Evolutionary conservation across 192 early-diverging fungal genomes (phyloP), one percentile per base, ranked within the genome.

Genomic region (Podila minutissima): DNA sequence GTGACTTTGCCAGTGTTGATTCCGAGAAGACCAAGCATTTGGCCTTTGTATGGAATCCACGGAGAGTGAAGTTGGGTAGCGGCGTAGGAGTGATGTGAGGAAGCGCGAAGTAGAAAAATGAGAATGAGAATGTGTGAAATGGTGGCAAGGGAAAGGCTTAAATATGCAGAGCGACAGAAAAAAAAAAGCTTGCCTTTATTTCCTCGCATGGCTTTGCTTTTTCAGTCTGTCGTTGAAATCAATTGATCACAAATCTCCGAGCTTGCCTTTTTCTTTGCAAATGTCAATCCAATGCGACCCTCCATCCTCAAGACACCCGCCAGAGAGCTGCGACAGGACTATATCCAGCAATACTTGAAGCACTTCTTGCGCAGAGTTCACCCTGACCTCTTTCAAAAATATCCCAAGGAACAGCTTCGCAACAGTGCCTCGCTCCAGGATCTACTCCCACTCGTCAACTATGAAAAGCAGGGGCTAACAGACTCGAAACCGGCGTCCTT

Each of bases 11-110:
- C 66, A 48, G 77, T 81, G 37, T 62, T 67, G 65, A 81, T 71
- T 65, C 77, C 77, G 57, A 81, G 77, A 61, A 81, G 70, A 66
- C 77, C 77, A 33, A 81, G 77, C 77, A 81, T 81, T 55, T 55
- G 20, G 53, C 53, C 24, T 55, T 55, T 55, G 20, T 55, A 26
- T 55, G 20, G 24, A 55, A 46, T 46, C 41, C 41, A 46, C 41
- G 41, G 15, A 46, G 41, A 46, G 41, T 46, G 41, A 46, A 8
- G 13, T 12, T 15, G 15, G 41, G 41, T 46, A 15, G 15, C 2
- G 41, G 13, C 15, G 3, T 46, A 46, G 9, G 12, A 41, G 15
- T 46, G 41, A 46, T 17, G 41, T 46, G 4, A 4, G 15, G 41
- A 46, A 46, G 41, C 3, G 15, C 41, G 15, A 41, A 17, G 41